These are phyloP conservation scores for Penicillium ochrochloron DNA, from an alignment of 495 filamentous ascomycete species.

Conservation along the genomic window DNA sequence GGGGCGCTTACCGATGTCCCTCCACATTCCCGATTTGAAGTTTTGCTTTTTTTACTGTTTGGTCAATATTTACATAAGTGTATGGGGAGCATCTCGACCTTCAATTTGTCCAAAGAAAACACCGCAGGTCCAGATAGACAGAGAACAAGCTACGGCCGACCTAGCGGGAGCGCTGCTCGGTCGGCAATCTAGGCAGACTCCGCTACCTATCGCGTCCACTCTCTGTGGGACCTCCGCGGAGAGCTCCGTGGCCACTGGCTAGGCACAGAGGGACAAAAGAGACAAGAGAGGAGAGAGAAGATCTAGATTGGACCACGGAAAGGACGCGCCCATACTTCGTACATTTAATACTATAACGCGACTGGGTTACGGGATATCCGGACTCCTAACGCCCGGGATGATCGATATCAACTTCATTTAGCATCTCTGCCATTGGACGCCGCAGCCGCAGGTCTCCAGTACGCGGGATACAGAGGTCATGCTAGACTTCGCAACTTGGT, in stretches of 20 bases:
- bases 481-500: not conserved
- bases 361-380: conserved; percentile 28
- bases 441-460: conserved; percentile 33
- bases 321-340: not conserved
- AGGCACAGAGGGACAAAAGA: not conserved
- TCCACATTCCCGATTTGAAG: conserved; percentile 3
- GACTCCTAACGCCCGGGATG: conserved; percentile 21
- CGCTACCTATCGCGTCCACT: conserved; percentile 17
- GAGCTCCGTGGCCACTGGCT: conserved; percentile 26
- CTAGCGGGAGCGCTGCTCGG: not conserved
- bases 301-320: conserved; percentile 3
- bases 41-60: not conserved
- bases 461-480: conserved; percentile 21
- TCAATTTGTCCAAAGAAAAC: not conserved
- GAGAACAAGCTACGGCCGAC: conserved; percentile 6
- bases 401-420: conserved; percentile 33
- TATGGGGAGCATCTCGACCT: too few relatives aligned
- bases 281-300: conserved; percentile 8
- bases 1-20: conserved; percentile 5
- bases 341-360: not conserved
- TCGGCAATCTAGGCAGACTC: conserved; percentile 15
- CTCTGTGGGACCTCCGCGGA: conserved; percentile 21
- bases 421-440: conserved; percentile 34
- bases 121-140: conserved; percentile 4
- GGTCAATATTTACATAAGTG: not conserved